Evolutionary conservation across 2,329 filamentous ascomycete genomes (phyloP).

Genomic region (Cordyceps tenuipes): DNA sequence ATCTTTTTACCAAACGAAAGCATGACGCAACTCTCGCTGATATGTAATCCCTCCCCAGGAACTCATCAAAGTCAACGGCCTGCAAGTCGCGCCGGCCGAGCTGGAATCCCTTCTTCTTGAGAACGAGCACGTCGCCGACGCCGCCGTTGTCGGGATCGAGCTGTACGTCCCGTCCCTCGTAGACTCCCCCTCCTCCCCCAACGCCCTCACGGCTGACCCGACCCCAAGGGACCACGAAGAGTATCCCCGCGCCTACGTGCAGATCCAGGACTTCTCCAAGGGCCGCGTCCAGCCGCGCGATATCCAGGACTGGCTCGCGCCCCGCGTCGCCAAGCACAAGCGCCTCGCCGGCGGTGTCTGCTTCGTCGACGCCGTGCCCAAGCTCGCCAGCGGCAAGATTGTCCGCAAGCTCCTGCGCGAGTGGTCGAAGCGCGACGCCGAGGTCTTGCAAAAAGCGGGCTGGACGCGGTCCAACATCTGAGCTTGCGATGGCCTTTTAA

Average conservation of each 20-base stretch:
- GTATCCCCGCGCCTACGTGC: constrained; percentile 45
- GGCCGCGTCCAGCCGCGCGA: constrained; percentile 39
- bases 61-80: constrained; percentile 50
- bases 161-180: constrained; percentile 30
- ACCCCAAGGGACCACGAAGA: constrained; percentile 35
- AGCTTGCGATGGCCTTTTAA: neutral
- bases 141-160: constrained; percentile 46
- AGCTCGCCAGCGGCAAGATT: constrained; percentile 50
- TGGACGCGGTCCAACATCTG: constrained; percentile 24
- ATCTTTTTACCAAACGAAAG: neutral
- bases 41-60: constrained; percentile 34
- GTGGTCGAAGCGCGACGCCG: constrained; percentile 46
- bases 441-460: constrained; percentile 18
- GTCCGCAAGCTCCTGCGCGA: constrained; percentile 46
- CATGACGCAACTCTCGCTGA: neutral
- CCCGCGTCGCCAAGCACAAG: constrained; percentile 44
- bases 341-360: constrained; percentile 41
- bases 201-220: neutral
- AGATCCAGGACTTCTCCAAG: constrained; percentile 37
- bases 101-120: constrained; percentile 43
- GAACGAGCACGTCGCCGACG: constrained; percentile 43
- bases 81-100: constrained; percentile 54
- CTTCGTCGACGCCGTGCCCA: constrained; percentile 49
- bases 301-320: constrained; percentile 40
- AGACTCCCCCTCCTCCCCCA: neutral